These are phyloP conservation scores for Aureobasidium sp. DNA, from an alignment of 2,329 filamentous ascomycete species.

Conservation along the genomic window DNA sequence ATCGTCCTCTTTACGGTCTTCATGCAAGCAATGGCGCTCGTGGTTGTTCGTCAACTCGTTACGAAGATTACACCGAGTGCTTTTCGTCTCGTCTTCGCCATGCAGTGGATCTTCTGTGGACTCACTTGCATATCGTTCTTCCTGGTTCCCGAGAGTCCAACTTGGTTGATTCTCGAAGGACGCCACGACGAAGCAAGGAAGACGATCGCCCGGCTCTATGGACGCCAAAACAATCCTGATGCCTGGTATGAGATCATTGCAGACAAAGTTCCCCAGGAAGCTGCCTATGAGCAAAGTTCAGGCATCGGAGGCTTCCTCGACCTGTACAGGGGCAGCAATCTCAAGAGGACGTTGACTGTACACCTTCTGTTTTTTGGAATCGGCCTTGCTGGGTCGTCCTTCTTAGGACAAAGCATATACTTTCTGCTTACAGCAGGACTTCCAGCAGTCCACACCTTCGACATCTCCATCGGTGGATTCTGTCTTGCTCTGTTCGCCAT, in stretches of 20 bases:
- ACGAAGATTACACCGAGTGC: neutral
- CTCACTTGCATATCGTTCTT: neutral
- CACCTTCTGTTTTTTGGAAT: neutral
- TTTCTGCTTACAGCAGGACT: neutral
- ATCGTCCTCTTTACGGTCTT: neutral
- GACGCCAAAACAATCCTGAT: neutral
- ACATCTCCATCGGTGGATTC: neutral
- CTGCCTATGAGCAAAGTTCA: neutral
- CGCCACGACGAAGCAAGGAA: neutral
- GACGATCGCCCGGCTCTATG: neutral
- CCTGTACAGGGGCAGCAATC: neutral
- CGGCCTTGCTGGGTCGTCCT: neutral
- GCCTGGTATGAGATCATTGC: neutral
- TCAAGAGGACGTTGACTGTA: neutral
- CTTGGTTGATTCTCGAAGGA: neutral
- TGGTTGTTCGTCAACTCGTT: neutral
- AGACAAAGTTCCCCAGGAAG: neutral
- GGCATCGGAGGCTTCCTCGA: neutral
- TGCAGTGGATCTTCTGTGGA: neutral
- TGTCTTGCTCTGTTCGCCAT: neutral
- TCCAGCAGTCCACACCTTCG: neutral
- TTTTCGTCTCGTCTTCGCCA: neutral
- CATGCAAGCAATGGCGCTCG: neutral
- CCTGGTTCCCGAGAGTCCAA: neutral
- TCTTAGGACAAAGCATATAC: neutral